These are phyloP conservation scores for Acanthamoeba castellanii DNA, from an alignment of 208 protist species.

Conservation along the genomic window DNA sequence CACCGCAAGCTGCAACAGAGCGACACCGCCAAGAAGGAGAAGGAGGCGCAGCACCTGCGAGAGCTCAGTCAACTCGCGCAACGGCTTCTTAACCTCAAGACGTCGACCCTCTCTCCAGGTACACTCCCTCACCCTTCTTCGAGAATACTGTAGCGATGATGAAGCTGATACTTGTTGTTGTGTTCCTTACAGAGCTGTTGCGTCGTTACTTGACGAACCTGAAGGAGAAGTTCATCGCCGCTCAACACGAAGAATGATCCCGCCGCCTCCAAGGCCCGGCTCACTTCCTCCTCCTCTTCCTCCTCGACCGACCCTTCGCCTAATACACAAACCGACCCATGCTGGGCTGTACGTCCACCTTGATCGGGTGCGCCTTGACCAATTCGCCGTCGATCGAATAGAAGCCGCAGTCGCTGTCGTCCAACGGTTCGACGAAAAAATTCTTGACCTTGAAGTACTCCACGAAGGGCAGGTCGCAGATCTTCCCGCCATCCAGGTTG, in stretches of 20 bases:
- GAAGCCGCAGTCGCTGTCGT: constrained; percentile 46
- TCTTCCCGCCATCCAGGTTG: constrained; percentile 40
- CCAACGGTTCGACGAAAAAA: constrained; percentile 18
- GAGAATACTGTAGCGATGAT: background rate
- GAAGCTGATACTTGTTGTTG: background rate
- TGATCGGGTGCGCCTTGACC: constrained; percentile 44
- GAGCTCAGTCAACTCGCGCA: constrained; percentile 39
- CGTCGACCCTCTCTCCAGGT: constrained; percentile 62
- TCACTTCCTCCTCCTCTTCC: background rate
- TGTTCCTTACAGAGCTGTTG: constrained; percentile 35
- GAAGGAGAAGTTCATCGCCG: constrained; percentile 63
- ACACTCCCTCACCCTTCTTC: background rate
- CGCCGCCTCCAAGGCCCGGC: background rate
- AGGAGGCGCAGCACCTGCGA: background rate
- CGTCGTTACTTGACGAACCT: constrained; percentile 47
- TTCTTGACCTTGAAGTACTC: constrained; percentile 69
- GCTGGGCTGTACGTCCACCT: constrained; percentile 7
- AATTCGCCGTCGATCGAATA: constrained; percentile 42
- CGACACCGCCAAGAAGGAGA: constrained; percentile 31
- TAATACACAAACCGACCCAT: constrained; percentile 50
- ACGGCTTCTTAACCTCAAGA: constrained; percentile 64
- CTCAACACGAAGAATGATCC: background rate
- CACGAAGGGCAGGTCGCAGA: constrained; percentile 27
- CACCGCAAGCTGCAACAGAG: background rate
- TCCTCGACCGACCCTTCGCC: too few relatives aligned